A percentile compares a stretch with the other conserved stretches of the same genome.
Conservation (phyloP, 345 rosid genomes). For the Moricandia arvensis region DNA sequence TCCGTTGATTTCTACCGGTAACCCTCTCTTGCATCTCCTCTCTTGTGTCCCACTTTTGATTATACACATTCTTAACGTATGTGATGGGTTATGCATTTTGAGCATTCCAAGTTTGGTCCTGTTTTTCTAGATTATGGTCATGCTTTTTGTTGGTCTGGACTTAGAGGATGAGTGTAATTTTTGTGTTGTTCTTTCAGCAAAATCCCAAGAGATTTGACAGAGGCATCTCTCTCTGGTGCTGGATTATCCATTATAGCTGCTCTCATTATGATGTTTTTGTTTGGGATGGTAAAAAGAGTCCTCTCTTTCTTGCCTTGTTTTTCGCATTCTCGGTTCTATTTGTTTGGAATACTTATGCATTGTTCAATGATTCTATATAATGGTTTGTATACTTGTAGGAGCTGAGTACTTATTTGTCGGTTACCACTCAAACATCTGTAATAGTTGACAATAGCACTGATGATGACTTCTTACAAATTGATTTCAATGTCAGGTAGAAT, state of each 20-base stretch:
- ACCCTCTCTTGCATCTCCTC: neutral
- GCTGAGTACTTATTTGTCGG: conserved; percentile 71
- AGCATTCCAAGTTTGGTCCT: neutral
- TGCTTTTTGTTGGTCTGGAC: neutral
- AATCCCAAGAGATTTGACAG: conserved; percentile 98
- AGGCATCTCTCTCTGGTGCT: conserved; percentile 95
- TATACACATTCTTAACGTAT: neutral
- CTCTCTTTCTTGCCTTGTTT: neutral
- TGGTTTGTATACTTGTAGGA: conserved; percentile 56
- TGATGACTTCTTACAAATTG: conserved; percentile 87
- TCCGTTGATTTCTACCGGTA: conserved; percentile 76
- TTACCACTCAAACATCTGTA: conserved; percentile 72
- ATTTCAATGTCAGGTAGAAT: conserved; percentile 75
- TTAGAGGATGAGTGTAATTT: conserved; percentile 8
- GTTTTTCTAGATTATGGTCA: neutral
- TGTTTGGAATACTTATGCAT: neutral
- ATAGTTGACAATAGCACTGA: conserved; percentile 90
- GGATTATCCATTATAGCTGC: conserved; percentile 91
- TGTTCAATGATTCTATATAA: conserved; percentile 5
- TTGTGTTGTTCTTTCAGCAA: conserved; percentile 55
- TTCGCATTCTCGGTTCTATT: no score
- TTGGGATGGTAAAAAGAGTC: conserved; percentile 75
- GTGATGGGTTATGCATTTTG: neutral
- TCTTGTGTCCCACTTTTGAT: neutral
- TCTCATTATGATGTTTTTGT: conserved; percentile 79